Conservation (phyloP, 2,329 filamentous ascomycete genomes). For the Herpotrichia juniperi region DNA sequence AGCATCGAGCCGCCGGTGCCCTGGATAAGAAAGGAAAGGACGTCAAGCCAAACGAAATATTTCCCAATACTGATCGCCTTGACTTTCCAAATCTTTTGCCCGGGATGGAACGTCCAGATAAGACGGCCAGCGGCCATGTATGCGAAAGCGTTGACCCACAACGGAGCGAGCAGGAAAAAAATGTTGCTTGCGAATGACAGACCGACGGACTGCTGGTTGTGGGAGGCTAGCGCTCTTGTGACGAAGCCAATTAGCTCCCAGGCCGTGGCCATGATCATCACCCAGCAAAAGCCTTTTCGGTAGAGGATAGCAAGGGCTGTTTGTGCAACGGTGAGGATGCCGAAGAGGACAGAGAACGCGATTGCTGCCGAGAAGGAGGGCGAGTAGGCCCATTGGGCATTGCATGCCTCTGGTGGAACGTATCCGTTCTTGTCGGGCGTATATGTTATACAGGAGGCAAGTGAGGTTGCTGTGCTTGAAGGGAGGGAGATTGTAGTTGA, state of each 20-base stretch:
- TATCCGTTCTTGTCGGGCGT: slow-evolving; percentile 30
- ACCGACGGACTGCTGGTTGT: slow-evolving; percentile 42
- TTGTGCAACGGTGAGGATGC: slow-evolving; percentile 28
- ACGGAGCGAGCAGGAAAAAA: slow-evolving; percentile 8
- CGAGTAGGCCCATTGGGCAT: slow-evolving; percentile 30
- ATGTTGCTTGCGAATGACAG: background rate
- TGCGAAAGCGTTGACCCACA: slow-evolving; percentile 53
- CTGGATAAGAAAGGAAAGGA: slow-evolving; percentile 55
- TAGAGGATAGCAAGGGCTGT: slow-evolving; percentile 24
- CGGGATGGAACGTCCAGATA: slow-evolving; percentile 47
- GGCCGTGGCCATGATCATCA: slow-evolving; percentile 51
- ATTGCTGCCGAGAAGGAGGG: slow-evolving; percentile 31
- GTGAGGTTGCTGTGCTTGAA: slow-evolving; percentile 13
- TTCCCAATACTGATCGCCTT: slow-evolving; percentile 46
- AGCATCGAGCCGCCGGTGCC: slow-evolving; percentile 47
- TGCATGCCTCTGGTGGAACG: slow-evolving; percentile 31
- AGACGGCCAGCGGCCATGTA: slow-evolving; percentile 50
- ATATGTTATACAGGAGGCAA: slow-evolving; percentile 27
- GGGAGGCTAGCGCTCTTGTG: slow-evolving; percentile 48
- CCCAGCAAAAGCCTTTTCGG: slow-evolving; percentile 48
- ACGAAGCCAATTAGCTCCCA: slow-evolving; percentile 54
- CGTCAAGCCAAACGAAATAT: slow-evolving; percentile 54
- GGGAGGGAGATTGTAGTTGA: slow-evolving; percentile 16
- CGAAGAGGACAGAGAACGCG: slow-evolving; percentile 29
- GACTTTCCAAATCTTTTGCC: slow-evolving; percentile 41